phyloP scores from a whole-genome alignment of 2,329 filamentous ascomycete species.

The Cladosporium colombiae region DNA sequence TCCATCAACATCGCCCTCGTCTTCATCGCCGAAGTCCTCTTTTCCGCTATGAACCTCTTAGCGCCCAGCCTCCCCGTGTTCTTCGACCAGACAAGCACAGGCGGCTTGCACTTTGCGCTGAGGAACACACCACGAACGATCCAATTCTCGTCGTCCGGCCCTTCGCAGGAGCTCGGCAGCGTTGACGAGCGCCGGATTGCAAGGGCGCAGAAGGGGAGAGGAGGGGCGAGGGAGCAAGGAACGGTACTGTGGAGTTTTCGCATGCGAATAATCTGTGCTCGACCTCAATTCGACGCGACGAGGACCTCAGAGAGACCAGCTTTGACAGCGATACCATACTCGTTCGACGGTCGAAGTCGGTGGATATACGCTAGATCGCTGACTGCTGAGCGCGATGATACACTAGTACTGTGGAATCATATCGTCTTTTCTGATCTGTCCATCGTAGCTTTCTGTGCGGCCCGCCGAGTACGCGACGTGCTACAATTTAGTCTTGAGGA shows the following conservation, averaged over 20 bases:
- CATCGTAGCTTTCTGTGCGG: too few species aligned
- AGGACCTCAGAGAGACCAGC: neutral
- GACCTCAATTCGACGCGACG: neutral
- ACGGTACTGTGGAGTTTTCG: neutral
- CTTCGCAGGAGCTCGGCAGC: neutral
- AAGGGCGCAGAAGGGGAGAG: neutral
- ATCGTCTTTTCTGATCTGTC: too few species aligned
- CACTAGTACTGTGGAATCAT: too few species aligned
- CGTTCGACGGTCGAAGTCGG: slow-evolving; percentile 17
- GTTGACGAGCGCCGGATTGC: neutral
- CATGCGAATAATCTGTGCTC: neutral
- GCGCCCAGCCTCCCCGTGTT: slow-evolving; percentile 38
- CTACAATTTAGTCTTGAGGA: too few species aligned
- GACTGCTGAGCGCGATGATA: too few species aligned
- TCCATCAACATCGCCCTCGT: slow-evolving; percentile 53
- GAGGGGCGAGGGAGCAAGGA: neutral
- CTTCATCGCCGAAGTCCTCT: slow-evolving; percentile 37
- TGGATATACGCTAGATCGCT: slow-evolving; percentile 12
- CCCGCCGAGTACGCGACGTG: too few species aligned
- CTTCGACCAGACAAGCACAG: slow-evolving; percentile 28
- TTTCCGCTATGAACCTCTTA: slow-evolving; percentile 32
- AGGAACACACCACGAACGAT: slow-evolving; percentile 9
- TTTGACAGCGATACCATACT: slow-evolving; percentile 20
- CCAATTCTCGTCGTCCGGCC: neutral
- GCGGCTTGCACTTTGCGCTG: slow-evolving; percentile 17